Conservation (phyloP, 306 rosid species). For the Adenanthera pavonina region DNA sequence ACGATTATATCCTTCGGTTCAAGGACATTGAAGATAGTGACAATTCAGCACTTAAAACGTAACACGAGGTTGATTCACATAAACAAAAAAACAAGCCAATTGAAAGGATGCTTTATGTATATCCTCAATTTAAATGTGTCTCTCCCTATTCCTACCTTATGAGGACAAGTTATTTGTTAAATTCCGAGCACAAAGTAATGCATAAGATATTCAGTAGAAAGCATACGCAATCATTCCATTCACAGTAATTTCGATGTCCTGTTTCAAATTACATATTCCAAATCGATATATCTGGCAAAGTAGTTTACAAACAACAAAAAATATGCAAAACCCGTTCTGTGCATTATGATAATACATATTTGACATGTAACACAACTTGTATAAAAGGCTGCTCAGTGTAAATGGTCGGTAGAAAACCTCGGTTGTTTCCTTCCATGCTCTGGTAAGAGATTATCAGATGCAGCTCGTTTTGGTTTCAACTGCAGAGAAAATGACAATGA, state of each 20-base stretch:
- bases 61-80: background rate
- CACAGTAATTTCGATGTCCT: slow-evolving; percentile 17
- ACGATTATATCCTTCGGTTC: background rate
- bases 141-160: background rate
- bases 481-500: slow-evolving; percentile 49
- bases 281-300: background rate
- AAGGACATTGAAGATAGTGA: background rate
- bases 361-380: slow-evolving; percentile 17
- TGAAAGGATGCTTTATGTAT: background rate
- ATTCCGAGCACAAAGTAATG: background rate
- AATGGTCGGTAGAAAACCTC: slow-evolving; percentile 54
- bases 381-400: slow-evolving; percentile 30
- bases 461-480: slow-evolving; percentile 82
- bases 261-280: slow-evolving; percentile 33
- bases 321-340: slow-evolving; percentile 28
- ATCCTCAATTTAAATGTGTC: background rate
- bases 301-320: slow-evolving; percentile 20
- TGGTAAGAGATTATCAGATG: slow-evolving; percentile 70
- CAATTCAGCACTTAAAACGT: background rate
- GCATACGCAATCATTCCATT: slow-evolving; percentile 34
- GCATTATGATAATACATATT: slow-evolving; percentile 11
- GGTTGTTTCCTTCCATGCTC: slow-evolving; percentile 80
- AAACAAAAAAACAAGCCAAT: background rate
- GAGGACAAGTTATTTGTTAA: background rate
- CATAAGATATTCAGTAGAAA: slow-evolving; percentile 18